Evolutionary conservation across 306 rosid genomes (phyloP).

Genomic region (Castanea crenata): DNA sequence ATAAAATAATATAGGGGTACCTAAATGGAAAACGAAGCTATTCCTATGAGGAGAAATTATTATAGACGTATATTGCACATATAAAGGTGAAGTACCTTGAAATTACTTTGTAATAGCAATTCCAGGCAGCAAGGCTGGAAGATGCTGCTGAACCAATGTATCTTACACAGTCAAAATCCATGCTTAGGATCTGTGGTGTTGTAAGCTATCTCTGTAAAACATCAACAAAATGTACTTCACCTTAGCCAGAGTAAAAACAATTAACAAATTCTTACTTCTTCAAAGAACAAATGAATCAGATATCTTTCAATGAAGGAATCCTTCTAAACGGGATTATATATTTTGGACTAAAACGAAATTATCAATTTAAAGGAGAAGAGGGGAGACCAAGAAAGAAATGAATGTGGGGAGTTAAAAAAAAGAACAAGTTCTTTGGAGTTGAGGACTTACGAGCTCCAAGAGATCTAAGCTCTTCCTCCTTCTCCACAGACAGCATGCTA

Average conservation of each 20-base stretch:
- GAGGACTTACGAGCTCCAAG: conserved; percentile 79
- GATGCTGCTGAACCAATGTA: conserved; percentile 75
- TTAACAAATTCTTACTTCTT: background rate
- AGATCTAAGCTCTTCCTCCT: conserved; percentile 72
- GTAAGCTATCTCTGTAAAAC: conserved; percentile 76
- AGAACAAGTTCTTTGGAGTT: conserved; percentile 10
- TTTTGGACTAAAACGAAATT: conserved; percentile 1
- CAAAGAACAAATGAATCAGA: background rate
- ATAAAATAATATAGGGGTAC: background rate
- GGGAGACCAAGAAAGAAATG: conserved; percentile 11
- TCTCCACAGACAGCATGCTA: conserved; percentile 49
- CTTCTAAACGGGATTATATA: conserved; percentile 1
- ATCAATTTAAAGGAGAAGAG: conserved; percentile 14
- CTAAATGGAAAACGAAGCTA: background rate
- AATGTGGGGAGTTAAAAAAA: background rate
- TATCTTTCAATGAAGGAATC: background rate
- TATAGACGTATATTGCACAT: background rate
- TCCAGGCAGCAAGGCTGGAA: conserved; percentile 87
- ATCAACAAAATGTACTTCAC: conserved; percentile 4
- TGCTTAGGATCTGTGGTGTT: conserved; percentile 77
- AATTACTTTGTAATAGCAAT: conserved; percentile 92
- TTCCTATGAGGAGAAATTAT: background rate
- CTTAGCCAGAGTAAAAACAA: conserved; percentile 14
- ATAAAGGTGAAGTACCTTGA: conserved; percentile 44
- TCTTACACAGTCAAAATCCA: conserved; percentile 82